A percentile compares a stretch with the other conserved stretches of the same genome.
These are phyloP conservation scores for Fusarium vanettenii DNA, from an alignment of 2,329 filamentous ascomycete species.

Conservation along the genomic window DNA sequence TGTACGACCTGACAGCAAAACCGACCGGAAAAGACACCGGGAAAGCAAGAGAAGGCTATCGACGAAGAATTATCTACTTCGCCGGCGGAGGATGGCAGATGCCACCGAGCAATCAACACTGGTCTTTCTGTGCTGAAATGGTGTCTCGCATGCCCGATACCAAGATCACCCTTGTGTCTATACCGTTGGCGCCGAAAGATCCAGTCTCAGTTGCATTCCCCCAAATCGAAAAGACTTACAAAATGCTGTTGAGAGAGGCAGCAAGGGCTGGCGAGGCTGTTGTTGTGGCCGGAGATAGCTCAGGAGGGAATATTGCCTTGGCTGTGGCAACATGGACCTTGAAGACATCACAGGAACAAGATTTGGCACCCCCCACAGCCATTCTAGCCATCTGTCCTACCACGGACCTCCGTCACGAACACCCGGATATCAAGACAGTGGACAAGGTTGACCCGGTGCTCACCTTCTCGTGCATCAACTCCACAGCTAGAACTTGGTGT, in stretches of 20 bases:
- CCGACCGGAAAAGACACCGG: background rate
- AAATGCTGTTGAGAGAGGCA: slow-evolving; percentile 53
- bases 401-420: slow-evolving; percentile 48
- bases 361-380: slow-evolving; percentile 48
- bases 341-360: slow-evolving; percentile 37
- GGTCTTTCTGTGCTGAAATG: slow-evolving; percentile 61
- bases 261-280: slow-evolving; percentile 53
- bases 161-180: slow-evolving; percentile 60
- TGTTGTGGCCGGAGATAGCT: slow-evolving; percentile 65
- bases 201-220: slow-evolving; percentile 62
- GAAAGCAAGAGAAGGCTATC: slow-evolving; percentile 27
- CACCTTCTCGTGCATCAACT: slow-evolving; percentile 28
- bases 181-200: slow-evolving; percentile 65
- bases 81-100: slow-evolving; percentile 67
- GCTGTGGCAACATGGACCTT: slow-evolving; percentile 49
- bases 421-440: slow-evolving; percentile 23
- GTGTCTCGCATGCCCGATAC: slow-evolving; percentile 53
- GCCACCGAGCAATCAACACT: slow-evolving; percentile 62
- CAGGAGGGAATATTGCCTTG: slow-evolving; percentile 65
- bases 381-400: slow-evolving; percentile 57
- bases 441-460: slow-evolving; percentile 42
- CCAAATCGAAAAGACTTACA: slow-evolving; percentile 58
- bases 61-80: slow-evolving; percentile 61
- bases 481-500: slow-evolving; percentile 42
- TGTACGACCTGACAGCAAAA: slow-evolving; percentile 35